phyloP scores from a whole-genome alignment of 345 rosid species.

The Schrenkiella parvula region DNA sequence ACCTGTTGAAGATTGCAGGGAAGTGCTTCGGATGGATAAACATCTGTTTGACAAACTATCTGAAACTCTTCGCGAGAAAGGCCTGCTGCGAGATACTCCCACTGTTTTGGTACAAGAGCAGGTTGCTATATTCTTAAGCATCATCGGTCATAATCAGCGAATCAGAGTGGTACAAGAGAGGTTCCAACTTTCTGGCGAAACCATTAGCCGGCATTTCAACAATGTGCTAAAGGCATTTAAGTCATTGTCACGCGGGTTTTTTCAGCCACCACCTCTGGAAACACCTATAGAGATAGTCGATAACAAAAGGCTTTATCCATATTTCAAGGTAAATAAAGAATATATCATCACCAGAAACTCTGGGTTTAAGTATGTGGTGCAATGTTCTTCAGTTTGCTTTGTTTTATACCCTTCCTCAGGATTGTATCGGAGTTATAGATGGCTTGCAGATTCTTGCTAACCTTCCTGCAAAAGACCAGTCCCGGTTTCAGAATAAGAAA shows the following conservation, averaged over 20 bases:
- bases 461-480: conserved; percentile 72
- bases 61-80: conserved; percentile 48
- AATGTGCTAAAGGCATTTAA: conserved; percentile 75
- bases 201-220: conserved; percentile 78
- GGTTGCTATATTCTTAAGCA: conserved; percentile 69
- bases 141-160: conserved; percentile 75
- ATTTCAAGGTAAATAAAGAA: conserved; percentile 54
- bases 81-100: conserved; percentile 59
- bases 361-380: neutral
- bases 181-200: conserved; percentile 81
- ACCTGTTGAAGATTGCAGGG: conserved; percentile 50
- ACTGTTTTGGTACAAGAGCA: conserved; percentile 77
- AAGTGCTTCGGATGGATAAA: conserved; percentile 77
- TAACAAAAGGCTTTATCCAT: conserved; percentile 59
- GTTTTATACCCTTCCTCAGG: conserved; percentile 40
- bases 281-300: conserved; percentile 45
- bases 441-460: conserved; percentile 71
- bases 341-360: neutral
- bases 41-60: conserved; percentile 61
- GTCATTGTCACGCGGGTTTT: conserved; percentile 63
- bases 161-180: conserved; percentile 73
- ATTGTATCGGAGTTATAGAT: conserved; percentile 71
- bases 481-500: conserved; percentile 63
- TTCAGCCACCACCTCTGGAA: conserved; percentile 40
- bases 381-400: conserved; percentile 9